Base-by-base conservation (phyloP, 106 monocot genomes). In the Xerophyta viscosa region DNA sequence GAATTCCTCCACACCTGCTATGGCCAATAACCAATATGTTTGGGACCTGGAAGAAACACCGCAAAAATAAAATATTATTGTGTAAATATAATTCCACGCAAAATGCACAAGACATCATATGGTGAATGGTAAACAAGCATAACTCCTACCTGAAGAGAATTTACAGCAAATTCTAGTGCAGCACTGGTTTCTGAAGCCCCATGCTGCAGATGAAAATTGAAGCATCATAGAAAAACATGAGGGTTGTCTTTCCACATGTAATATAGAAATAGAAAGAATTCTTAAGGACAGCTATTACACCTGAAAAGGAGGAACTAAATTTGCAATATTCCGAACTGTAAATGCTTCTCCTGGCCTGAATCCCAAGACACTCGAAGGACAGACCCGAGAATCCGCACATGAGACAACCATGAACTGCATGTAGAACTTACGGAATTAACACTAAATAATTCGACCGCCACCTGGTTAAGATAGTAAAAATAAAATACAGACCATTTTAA, bases 371-470 rank as follows among this genome's bases (percentile, higher is more conserved):
- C 25, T 71, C 14, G 88, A 76, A 57, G 96, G 96, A 45, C 96
- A 96, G 61, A 96, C 96, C 71, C 96, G 84, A 15, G 96, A 96
- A 69, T 96, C 96, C 48, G 78, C 84, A 70, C 96, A 96, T 60
- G 96, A 84, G 78, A 96, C 69, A 20, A 96, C 88, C 84, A 89
- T 79, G 60, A 88, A 96, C 96, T 96, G 81, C 72, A 86, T 4
- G 56, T 31, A 46, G 73, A 56, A 54, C 1, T 24, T 64, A 27
- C 31, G 58, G 26, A 11, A 11, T 33, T n/a, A n/a, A n/a, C n/a
- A n/a, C n/a, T n/a, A n/a, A n/a, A n/a, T n/a, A n/a, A n/a, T n/a
- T n/a, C n/a, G n/a, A n/a, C n/a, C n/a, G n/a, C n/a, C n/a, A n/a
- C n/a, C n/a, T n/a, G n/a, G n/a, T n/a, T n/a, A n/a, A n/a, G n/a